Percentiles rank a stretch among this genome's conserved stretches.
These are phyloP conservation scores for Colletotrichum tofieldiae DNA, from an alignment of 2,329 filamentous ascomycete genomes.

Conservation along the genomic window DNA sequence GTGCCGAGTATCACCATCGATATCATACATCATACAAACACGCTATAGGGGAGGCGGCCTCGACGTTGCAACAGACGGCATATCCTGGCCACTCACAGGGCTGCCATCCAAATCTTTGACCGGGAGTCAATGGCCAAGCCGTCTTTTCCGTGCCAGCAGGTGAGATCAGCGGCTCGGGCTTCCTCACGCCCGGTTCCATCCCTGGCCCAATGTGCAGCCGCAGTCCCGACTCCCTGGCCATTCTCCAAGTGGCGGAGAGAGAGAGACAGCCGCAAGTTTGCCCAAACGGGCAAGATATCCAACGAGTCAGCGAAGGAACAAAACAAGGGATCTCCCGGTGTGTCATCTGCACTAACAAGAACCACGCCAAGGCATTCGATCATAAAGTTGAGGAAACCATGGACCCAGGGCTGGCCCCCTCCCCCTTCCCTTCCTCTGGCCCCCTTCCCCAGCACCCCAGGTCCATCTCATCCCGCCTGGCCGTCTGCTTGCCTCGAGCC, in stretches of 20 bases:
- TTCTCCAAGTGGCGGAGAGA: background rate
- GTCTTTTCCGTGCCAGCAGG: slow-evolving; percentile 18
- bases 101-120: slow-evolving; percentile 36
- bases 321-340: slow-evolving; percentile 24
- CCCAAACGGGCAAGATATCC: slow-evolving; percentile 7
- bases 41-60: slow-evolving; percentile 15
- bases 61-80: slow-evolving; percentile 23
- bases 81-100: slow-evolving; percentile 16
- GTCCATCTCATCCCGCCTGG: slow-evolving; percentile 1
- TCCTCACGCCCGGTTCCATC: slow-evolving; percentile 32
- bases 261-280: slow-evolving; percentile 6
- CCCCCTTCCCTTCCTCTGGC: background rate
- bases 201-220: slow-evolving; percentile 19
- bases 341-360: slow-evolving; percentile 33
- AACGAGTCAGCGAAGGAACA: slow-evolving; percentile 14
- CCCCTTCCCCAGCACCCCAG: slow-evolving; percentile 9
- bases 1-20: slow-evolving; percentile 40
- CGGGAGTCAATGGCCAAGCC: slow-evolving; percentile 15
- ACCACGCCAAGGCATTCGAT: slow-evolving; percentile 23
- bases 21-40: slow-evolving; percentile 26
- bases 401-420: slow-evolving; percentile 7
- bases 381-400: slow-evolving; percentile 6
- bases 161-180: slow-evolving; percentile 38
- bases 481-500: slow-evolving; percentile 2
- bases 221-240: slow-evolving; percentile 17